phyloP scores from a whole-genome alignment of 2,329 filamentous ascomycete species.

The Phaeosphaeriaceae sp. region DNA sequence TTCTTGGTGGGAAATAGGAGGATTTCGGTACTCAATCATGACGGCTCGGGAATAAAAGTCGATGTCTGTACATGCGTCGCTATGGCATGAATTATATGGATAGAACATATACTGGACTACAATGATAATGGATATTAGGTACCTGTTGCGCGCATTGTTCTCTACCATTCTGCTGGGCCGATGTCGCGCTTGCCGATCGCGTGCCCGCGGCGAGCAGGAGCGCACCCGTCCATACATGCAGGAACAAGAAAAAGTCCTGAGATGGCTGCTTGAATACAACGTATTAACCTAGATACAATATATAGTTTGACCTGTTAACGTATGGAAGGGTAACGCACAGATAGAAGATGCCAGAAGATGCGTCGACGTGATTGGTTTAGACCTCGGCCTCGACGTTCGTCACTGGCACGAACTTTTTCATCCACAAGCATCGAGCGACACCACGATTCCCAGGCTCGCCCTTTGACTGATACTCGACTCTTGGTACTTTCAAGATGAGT shows the following conservation, averaged over 20 bases:
- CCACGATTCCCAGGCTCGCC: not conserved
- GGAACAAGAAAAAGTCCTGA: not conserved
- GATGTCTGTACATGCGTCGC: not conserved
- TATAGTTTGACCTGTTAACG: not conserved
- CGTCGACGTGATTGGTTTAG: not conserved
- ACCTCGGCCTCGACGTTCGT: not conserved
- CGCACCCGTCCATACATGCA: slow-evolving; percentile 1
- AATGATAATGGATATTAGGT: not conserved
- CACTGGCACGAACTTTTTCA: slow-evolving; percentile 18
- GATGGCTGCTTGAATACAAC: too few species aligned
- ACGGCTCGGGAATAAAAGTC: not conserved
- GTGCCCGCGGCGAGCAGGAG: not conserved
- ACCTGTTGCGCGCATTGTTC: not conserved
- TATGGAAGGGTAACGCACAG: not conserved
- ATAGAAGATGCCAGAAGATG: not conserved
- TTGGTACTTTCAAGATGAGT: slow-evolving; percentile 37
- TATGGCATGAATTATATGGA: not conserved
- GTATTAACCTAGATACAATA: too few species aligned
- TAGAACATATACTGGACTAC: not conserved
- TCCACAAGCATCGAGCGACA: not conserved
- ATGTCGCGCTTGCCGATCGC: not conserved
- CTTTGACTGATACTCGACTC: not conserved
- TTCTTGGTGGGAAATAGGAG: not conserved
- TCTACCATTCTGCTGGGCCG: not conserved
- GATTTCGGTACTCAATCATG: not conserved